Evolutionary conservation across 2,329 filamentous ascomycete genomes (phyloP), one percentile per base, ranked within the genome.

Genomic region (Ophiostoma novo-ulmi): DNA sequence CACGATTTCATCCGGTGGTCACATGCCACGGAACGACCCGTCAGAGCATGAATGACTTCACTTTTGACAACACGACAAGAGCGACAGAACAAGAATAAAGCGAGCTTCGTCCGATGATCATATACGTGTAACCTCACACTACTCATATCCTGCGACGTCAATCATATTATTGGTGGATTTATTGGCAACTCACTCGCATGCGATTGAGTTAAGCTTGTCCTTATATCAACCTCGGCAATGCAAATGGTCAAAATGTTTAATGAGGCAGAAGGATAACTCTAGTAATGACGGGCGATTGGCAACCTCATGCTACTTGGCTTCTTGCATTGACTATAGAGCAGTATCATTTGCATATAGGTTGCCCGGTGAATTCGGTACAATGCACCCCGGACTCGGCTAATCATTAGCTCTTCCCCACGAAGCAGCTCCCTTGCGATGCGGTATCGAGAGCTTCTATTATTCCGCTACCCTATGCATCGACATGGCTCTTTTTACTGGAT

Each of bases 381-480:
- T 63, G 13, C 5, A 5, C 58, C 58, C 58, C 58, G 58, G 58
- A 63, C 26, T 6, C 11, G 26, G 26, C 58, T 63, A 20, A 63
- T 26, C 11, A 17, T 63, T 63, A 63, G 58, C 26, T 63, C 58
- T 63, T 55, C 58, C 58, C 58, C 58, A 63, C 35, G 58, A 26
- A 26, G 58, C 58, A 35, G 58, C 58, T 63, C 26, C 58, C 13
- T 35, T 63, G 58, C 58, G 26, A 63, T 63, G 58, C 14, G 58
- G 58, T 63, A 35, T 63, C 26, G 58, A 17, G 26, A 35, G 22
- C n/a, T 22, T 26, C 22, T 6, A 58, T 58, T 63, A 6, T 17
- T 63, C 58, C 58, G 58, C 58, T 63, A 26, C 58, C 58, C 58
- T 26, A 63, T 63, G 58, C 58, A 63, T 63, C 58, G 26, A 35